A percentile compares a stretch with the other conserved stretches of the same genome.
Conservation (phyloP, 768 basidiomycete genomes). For the Mycena albidolilacea region DNA sequence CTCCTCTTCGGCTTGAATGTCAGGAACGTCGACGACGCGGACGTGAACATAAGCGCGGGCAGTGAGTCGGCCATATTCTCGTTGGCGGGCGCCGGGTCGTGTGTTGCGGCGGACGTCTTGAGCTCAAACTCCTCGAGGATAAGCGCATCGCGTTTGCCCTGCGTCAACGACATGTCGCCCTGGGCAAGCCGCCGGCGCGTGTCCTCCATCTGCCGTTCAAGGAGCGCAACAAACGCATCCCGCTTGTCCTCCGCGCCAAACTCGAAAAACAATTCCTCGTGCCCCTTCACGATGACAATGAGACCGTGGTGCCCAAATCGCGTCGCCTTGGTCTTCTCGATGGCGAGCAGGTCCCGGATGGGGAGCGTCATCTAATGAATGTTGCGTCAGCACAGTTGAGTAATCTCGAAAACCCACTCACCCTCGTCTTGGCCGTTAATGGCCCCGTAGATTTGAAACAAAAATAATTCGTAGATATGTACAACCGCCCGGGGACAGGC, state of each 20-base stretch:
- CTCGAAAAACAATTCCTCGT: constrained; percentile 98
- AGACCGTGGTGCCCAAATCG: constrained; percentile 93
- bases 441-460: constrained; percentile 95
- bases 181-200: constrained; percentile 64
- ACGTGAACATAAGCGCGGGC: constrained; percentile 96
- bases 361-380: constrained; percentile 91
- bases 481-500: constrained; percentile 91
- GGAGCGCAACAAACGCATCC: constrained; percentile 78
- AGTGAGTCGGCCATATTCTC: constrained; percentile 78
- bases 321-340: constrained; percentile 89
- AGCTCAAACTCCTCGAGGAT: constrained; percentile 90
- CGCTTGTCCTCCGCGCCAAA: constrained; percentile 88
- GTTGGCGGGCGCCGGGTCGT: constrained; percentile 61
- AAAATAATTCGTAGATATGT: constrained; percentile 92
- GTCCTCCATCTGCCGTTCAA: constrained; percentile 88
- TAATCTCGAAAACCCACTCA: constrained; percentile 53
- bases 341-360: constrained; percentile 87
- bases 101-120: constrained; percentile 54
- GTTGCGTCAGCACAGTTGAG: constrained; percentile 11
- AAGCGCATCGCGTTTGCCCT: constrained; percentile 78
- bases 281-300: constrained; percentile 91
- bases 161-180: constrained; percentile 59
- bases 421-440: constrained; percentile 85
- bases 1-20: constrained; percentile 94
- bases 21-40: constrained; percentile 95